Conservation (phyloP, 768 basidiomycete genomes). For the Boletus insuetus region DNA sequence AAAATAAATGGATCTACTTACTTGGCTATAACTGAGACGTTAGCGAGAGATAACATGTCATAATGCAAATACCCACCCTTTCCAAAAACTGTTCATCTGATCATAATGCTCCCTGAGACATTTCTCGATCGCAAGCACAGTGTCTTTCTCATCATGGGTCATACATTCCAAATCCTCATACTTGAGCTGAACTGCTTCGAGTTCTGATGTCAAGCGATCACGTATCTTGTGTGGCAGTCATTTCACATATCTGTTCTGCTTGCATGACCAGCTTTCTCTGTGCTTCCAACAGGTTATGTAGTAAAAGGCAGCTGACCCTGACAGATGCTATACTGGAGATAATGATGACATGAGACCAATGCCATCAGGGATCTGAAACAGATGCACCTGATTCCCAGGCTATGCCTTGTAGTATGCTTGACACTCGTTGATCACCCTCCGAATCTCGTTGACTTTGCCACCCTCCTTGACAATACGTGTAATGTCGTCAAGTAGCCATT, state of each 20-base stretch:
- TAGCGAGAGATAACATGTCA: slow-evolving; percentile 13
- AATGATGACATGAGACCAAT: neutral
- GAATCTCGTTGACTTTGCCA: slow-evolving; percentile 47
- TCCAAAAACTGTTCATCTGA: slow-evolving; percentile 43
- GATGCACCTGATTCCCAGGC: slow-evolving; percentile 45
- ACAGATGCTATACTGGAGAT: slow-evolving; percentile 49
- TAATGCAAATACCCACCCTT: slow-evolving; percentile 28
- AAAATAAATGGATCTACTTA: slow-evolving; percentile 22
- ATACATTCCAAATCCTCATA: slow-evolving; percentile 40
- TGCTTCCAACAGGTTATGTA: slow-evolving; percentile 49
- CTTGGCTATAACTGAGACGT: slow-evolving; percentile 33
- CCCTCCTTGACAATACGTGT: slow-evolving; percentile 56
- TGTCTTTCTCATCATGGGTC: slow-evolving; percentile 49
- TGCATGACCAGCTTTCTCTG: slow-evolving; percentile 41
- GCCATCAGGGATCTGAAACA: slow-evolving; percentile 4
- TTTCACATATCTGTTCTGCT: slow-evolving; percentile 30
- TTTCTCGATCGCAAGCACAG: slow-evolving; percentile 48
- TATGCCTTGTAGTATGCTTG: slow-evolving; percentile 45
- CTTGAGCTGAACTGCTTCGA: slow-evolving; percentile 39
- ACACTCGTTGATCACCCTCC: slow-evolving; percentile 50
- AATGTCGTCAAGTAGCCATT: slow-evolving; percentile 53
- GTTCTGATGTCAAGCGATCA: slow-evolving; percentile 29
- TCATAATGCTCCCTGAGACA: slow-evolving; percentile 52
- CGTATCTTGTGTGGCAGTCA: slow-evolving; percentile 31
- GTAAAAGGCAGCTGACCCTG: slow-evolving; percentile 46